Conservation (phyloP, 2,329 filamentous ascomycete species). For the Pseudonectria buxi region DNA sequence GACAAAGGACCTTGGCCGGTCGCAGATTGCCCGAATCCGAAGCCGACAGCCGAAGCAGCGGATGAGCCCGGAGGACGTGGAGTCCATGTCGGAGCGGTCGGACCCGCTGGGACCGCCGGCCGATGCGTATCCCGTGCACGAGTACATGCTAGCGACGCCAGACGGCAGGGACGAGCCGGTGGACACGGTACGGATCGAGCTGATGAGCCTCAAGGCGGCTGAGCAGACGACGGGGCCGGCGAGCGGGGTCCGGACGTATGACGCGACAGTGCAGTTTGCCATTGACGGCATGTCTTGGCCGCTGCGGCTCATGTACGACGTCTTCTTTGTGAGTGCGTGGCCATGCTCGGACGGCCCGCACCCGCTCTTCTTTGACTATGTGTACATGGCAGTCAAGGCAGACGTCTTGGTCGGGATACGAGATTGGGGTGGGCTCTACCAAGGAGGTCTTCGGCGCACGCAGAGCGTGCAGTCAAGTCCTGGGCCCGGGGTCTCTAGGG, state of each 20-base stretch:
- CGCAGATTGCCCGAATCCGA: slow-evolving; percentile 64
- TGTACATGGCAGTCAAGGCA: slow-evolving; percentile 50
- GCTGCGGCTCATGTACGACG: slow-evolving; percentile 55
- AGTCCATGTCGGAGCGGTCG: slow-evolving; percentile 59
- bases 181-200: slow-evolving; percentile 64
- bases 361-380: slow-evolving; percentile 67
- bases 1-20: slow-evolving; percentile 58
- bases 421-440: slow-evolving; percentile 54
- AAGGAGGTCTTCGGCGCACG: slow-evolving; percentile 12
- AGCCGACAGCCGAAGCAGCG: slow-evolving; percentile 50
- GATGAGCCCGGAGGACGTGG: slow-evolving; percentile 53
- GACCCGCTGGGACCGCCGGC: slow-evolving; percentile 61
- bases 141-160: slow-evolving; percentile 58
- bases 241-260: slow-evolving; percentile 43
- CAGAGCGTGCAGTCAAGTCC: slow-evolving; percentile 31
- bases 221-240: slow-evolving; percentile 15
- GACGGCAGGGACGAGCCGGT: slow-evolving; percentile 50
- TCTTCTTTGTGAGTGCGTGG: slow-evolving; percentile 60
- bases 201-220: slow-evolving; percentile 52
- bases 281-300: slow-evolving; percentile 59
- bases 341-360: slow-evolving; percentile 59
- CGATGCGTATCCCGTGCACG: slow-evolving; percentile 55
- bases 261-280: slow-evolving; percentile 57
- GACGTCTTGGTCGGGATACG: slow-evolving; percentile 60
- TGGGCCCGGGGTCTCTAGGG: slow-evolving; percentile 22